phyloP scores from a whole-genome alignment of 768 basidiomycete genomes.

The Agaricus subrufescens region DNA sequence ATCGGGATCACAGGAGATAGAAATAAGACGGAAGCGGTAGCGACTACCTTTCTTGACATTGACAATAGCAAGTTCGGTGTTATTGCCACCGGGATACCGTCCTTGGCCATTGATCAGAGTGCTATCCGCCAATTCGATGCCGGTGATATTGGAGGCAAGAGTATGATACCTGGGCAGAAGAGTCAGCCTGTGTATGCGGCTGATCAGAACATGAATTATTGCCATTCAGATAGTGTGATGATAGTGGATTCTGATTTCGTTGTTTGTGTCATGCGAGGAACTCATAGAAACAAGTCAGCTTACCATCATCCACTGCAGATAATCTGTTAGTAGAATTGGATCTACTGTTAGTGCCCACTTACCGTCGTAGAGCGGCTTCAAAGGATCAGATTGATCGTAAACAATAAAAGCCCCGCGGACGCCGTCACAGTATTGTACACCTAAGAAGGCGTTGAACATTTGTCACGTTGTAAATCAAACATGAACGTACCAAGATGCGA shows the following conservation, averaged over 20 bases:
- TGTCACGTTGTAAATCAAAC: not conserved
- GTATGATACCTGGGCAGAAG: constrained; percentile 17
- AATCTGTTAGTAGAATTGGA: not conserved
- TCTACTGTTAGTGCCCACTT: not conserved
- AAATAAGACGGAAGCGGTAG: constrained; percentile 25
- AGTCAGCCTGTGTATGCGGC: not conserved
- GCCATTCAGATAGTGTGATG: constrained; percentile 37
- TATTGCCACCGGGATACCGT: constrained; percentile 28
- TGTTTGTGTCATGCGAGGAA: constrained; percentile 20
- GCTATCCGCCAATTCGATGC: constrained; percentile 20
- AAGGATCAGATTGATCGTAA: constrained; percentile 21
- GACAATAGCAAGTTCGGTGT: constrained; percentile 25
- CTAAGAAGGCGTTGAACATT: constrained; percentile 3
- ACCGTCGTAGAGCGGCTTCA: constrained; percentile 14
- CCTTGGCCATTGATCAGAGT: constrained; percentile 36
- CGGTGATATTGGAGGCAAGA: constrained; percentile 15
- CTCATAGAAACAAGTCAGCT: constrained; percentile 14
- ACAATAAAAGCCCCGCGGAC: constrained; percentile 39
- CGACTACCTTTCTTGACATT: constrained; percentile 27
- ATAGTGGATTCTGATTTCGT: constrained; percentile 28
- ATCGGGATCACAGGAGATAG: constrained; percentile 24
- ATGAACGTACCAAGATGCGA: constrained; percentile 14
- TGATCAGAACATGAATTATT: not conserved
- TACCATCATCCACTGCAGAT: constrained; percentile 30
- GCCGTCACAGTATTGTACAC: constrained; percentile 43